These are phyloP conservation scores for Raphanus sativus DNA, from an alignment of 345 rosid species.

Conservation along the genomic window DNA sequence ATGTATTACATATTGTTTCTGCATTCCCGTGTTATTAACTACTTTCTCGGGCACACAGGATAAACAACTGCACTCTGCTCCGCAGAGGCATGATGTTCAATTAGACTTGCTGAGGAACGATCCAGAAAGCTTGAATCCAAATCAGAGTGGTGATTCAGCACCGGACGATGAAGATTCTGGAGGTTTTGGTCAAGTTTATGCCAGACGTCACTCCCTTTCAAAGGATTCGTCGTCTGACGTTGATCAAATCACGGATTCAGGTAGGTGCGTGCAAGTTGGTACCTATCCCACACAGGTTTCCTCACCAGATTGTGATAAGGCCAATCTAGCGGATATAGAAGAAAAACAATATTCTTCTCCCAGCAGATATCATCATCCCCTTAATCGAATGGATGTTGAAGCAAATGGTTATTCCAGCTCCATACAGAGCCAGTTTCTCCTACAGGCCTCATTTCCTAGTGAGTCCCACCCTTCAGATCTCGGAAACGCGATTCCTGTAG, in stretches of 20 bases:
- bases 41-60: slow-evolving; percentile 34
- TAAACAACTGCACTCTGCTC: slow-evolving; percentile 39
- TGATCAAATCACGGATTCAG: slow-evolving; percentile 35
- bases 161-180: slow-evolving; percentile 35
- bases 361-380: slow-evolving; percentile 14
- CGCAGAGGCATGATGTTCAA: slow-evolving; percentile 35
- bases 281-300: slow-evolving; percentile 43
- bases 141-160: slow-evolving; percentile 40
- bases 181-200: slow-evolving; percentile 32
- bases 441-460: slow-evolving; percentile 36
- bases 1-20: not conserved
- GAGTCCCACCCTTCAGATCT: slow-evolving; percentile 38
- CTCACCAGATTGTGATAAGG: slow-evolving; percentile 35
- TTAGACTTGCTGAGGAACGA: slow-evolving; percentile 35
- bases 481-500: slow-evolving; percentile 40
- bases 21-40: not conserved
- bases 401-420: slow-evolving; percentile 30
- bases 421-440: slow-evolving; percentile 31
- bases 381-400: slow-evolving; percentile 9
- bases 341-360: slow-evolving; percentile 28
- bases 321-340: slow-evolving; percentile 17
- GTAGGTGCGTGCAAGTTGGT: slow-evolving; percentile 31
- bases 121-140: slow-evolving; percentile 33
- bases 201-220: slow-evolving; percentile 9
- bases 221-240: slow-evolving; percentile 17